Base-by-base conservation (phyloP, 2,329 filamentous ascomycete genomes). In the Sclerotinia spermophila region DNA sequence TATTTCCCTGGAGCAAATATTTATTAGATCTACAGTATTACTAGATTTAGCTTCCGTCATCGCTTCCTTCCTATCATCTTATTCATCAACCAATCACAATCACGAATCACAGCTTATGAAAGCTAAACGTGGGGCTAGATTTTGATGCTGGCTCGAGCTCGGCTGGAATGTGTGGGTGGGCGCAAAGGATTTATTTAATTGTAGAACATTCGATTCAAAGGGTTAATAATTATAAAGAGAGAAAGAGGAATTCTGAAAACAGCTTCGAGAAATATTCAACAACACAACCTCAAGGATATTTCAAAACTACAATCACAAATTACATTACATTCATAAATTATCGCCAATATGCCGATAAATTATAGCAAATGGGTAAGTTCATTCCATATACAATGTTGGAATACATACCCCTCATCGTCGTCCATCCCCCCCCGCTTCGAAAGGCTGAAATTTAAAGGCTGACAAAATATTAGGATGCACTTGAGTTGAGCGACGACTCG, bases 401-500 rank as follows among this genome's bases (percentile, higher is more conserved):
- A 66, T 30, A 13, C 27, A 53, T 45, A 44, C 58, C 30, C 48
- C 66, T 35, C 60, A 62, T 40, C 45, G 67, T 67, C 51, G n/a
- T 67, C 55, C n/a, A 30, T 65, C 55, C 15, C 59, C n/a, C 55
- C 67, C 60, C 60, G 45, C 68, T 70, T 67, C 73, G 75, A 71
- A 74, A 77, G 75, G 73, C 74, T 77, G 75, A 76, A 76, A n/a
- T 55, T 71, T 74, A 74, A 69, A 77, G 73, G 76, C 79, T 80
- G 72, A 81, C 76, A 71, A 59, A 71, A 58, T 44, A 45, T 68
- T 40, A 92, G 90, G 92, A 98, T 80, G 90, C 92, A 72, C 88
- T 99, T 79, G 96, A 99, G 89, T 90, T 99, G 79, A 97, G 93
- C 79, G 96, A 99, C 82, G 96, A 99, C 82, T 97, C 94, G 67